Evolutionary conservation across 2,329 filamentous ascomycete genomes (phyloP).

Genomic region (Gaeumannomyces tritici): DNA sequence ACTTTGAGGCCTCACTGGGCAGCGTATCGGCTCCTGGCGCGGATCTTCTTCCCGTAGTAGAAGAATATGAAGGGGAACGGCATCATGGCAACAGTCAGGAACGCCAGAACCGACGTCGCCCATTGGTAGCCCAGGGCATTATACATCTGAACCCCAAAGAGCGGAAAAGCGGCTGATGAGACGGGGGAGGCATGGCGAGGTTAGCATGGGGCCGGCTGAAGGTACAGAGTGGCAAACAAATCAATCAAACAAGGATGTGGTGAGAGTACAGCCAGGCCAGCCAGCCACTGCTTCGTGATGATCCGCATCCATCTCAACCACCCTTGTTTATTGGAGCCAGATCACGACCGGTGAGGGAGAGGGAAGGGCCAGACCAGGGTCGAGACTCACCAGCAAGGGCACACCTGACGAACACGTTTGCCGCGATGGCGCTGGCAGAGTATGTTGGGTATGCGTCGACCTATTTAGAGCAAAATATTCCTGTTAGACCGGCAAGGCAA

Average conservation of each 20-base stretch:
- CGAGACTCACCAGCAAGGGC: slow-evolving; percentile 54
- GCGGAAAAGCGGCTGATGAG: slow-evolving; percentile 56
- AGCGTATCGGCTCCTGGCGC: slow-evolving; percentile 45
- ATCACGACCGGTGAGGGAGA: too few relatives aligned
- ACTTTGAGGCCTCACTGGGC: slow-evolving; percentile 9
- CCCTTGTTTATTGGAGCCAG: too few relatives aligned
- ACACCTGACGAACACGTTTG: slow-evolving; percentile 72
- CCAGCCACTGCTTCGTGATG: too few relatives aligned
- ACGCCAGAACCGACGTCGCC: slow-evolving; percentile 53
- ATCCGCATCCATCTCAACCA: too few relatives aligned
- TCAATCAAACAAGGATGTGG: too few relatives aligned
- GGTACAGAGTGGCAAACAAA: too few relatives aligned
- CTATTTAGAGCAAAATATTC: slow-evolving; percentile 19
- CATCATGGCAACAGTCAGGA: slow-evolving; percentile 51
- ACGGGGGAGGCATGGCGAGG: slow-evolving; percentile 1
- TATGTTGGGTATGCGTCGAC: slow-evolving; percentile 71
- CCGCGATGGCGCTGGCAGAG: slow-evolving; percentile 69
- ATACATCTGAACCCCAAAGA: slow-evolving; percentile 71
- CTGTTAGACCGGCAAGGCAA: too few relatives aligned
- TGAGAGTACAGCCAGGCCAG: background rate
- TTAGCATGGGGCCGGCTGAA: background rate
- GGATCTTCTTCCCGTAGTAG: slow-evolving; percentile 47
- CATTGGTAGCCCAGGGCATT: slow-evolving; percentile 58
- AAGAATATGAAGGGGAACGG: slow-evolving; percentile 58
- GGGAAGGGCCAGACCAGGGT: too few relatives aligned